Evolutionary conservation across 1,284 basidiomycete species (phyloP), one percentile per base, ranked within the genome.

Genomic region (Moniliophthora roreri): DNA sequence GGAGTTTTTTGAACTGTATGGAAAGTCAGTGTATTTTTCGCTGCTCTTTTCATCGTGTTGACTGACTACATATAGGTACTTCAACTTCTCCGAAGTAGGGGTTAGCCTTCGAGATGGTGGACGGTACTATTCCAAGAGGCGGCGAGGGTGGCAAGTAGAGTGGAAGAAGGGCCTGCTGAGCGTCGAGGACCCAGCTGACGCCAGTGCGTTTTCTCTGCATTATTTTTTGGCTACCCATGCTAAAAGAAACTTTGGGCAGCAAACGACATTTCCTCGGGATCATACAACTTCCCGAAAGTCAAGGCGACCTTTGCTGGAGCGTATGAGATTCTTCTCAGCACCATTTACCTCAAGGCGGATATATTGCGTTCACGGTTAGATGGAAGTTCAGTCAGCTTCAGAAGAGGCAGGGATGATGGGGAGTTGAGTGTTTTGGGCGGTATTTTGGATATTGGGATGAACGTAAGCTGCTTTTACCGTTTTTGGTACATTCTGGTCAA

Each of bases 1-100:
- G 74, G 96, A 99, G 68, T 95, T 98, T 67, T 95, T 99, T 62
- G 95, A 99, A 76, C 78, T 97, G 8, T 98, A 98, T 66, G 96
- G 95, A 11, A 79, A 81, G 53, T 32, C 28, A 32, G 28, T 32
- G 28, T 32, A 6, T 32, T 6, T 11, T 32, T 32, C 11, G 28
- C 28, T 32, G 28, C 11, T 32, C 28, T 6, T 11, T 32, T 32
- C 28, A 32, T 32, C 11, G 28, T 11, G 28, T 11, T 32, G 28
- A 32, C 11, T 32, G 28, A 11, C 28, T 32, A 6, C 7, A 32
- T 11, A n/a, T 32, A 32, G 28, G 11, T 87, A 89, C 66, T 98
- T 98, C 81, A 95, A 96, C 69, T 96, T 93, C 60, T 82, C 89
- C 55, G 84, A 89, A 62, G 85, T 89, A n/a, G 95, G 95, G 4